Base-by-base conservation (phyloP, 2,329 filamentous ascomycete species). In the Ploettnerulaceae sp. region DNA sequence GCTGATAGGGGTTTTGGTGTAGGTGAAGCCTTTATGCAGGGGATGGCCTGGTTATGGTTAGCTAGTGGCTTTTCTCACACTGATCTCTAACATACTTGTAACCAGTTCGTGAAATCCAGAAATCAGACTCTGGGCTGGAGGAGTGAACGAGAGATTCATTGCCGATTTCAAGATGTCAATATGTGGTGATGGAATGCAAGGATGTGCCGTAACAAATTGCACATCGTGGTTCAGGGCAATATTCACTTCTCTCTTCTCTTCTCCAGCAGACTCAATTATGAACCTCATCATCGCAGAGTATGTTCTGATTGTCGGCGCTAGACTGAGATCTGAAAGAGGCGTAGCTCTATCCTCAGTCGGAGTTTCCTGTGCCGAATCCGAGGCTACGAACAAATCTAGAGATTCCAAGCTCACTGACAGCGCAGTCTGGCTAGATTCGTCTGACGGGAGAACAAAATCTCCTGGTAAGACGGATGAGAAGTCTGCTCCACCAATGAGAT, bases 141-240 rank as follows among this genome's bases (percentile, higher is more conserved):
- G 73, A 57, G 75, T 75, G 42, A 79, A 77, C 1, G 74, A 77
- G 15, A 79, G 77, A 57, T 76, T 82, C 1, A 73, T 73, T 0
- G 77, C 75, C 11, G 77, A 78, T 59, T 76, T 79, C 40, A 82
- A 59, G 45, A 82, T 74, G 51, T 72, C 75, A 2, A 79, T 74
- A 45, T 74, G 71, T 40, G 71, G 70, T 1, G 77, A 79, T 1
- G 76, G 73, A 4, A 76, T 72, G 56, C 81, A 85, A 0, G 81
- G 81, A 54, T 83, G 79, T 0, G 79, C 79, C 1, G 81, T 83
- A 14, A 83, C 76, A 59, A 84, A 84, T 55, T 75, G 75, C 17
- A 83, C 71, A 48, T 84, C 80, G 53, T 79, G 75, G 5, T 66
- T 64, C 7, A 85, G 63, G 1, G 70, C 48, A n/a, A 64, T 39